Evolutionary conservation across 2,329 filamentous ascomycete species (phyloP), one percentile per base, ranked within the genome.

Genomic region (Furcasterigmium furcatum): DNA sequence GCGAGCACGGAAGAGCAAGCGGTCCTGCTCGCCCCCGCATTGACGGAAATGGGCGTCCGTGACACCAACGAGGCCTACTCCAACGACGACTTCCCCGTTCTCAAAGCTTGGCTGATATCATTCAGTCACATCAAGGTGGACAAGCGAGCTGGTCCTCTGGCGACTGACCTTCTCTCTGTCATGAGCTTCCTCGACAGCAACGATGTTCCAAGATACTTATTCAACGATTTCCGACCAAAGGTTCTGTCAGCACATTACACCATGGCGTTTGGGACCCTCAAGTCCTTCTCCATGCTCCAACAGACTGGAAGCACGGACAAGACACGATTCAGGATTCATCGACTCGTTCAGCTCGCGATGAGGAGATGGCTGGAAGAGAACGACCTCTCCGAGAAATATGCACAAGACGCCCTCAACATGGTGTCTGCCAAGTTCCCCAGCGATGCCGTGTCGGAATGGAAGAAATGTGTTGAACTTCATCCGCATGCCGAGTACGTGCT

Each of bases 161-260:
- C 38, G 5, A 40, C 27, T 16, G 38, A 40, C 14, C 38, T 40
- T 16, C 19, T 40, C 21, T 40, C 38, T 12, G 38, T 27, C 38
- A 40, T 40, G 38, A 40, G 38, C 21, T 40, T 40, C 14, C 22
- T 40, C 14, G 38, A 40, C 13, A 22, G 38, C 38, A 22, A 40
- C 7, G 38, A 40, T 2, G 27, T 40, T 16, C 38, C 38, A 16
- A 22, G 38, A n/a, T 22, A 40, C 22, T 22, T 40, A 3, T 24
- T 40, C 38, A 24, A 27, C 5, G 38, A 27, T 22, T 40, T 40
- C 38, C 25, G 38, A 16, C 38, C 21, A 7, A 24, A 24, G 12
- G 27, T 22, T 7, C 21, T 25, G 1, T 27, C 38, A 9, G 38
- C 38, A 24, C 38, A 24, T 12, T 40, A 40, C n/a, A 40, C 22